phyloP scores from a whole-genome alignment of 495 filamentous ascomycete genomes.

The Talaromyces thailandensis region DNA sequence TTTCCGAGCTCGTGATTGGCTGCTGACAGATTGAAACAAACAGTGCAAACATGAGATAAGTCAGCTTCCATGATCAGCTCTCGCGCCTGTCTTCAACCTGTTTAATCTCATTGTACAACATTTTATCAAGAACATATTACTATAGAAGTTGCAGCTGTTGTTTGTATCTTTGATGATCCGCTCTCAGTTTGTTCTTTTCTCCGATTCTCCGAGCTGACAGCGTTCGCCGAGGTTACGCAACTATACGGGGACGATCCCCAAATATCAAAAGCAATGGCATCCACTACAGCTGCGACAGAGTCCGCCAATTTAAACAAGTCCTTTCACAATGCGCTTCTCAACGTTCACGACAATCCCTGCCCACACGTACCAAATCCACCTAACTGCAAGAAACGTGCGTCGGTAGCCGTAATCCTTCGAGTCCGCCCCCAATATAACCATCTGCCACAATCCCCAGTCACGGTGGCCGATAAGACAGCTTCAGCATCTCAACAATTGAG shows the following conservation, averaged over 20 bases:
- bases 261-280: neutral
- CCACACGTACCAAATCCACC: slow-evolving; percentile 56
- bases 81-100: neutral
- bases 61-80: neutral
- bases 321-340: slow-evolving; percentile 38
- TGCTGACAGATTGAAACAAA: neutral
- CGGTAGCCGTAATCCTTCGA: slow-evolving; percentile 63
- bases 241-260: neutral
- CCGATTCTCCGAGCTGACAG: neutral
- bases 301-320: slow-evolving; percentile 9
- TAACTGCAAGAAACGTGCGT: slow-evolving; percentile 55
- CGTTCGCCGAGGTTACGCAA: neutral
- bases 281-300: neutral
- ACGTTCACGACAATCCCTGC: slow-evolving; percentile 46
- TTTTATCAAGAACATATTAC: neutral
- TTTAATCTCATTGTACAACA: neutral
- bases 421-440: slow-evolving; percentile 53
- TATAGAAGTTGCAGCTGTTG: neutral
- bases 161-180: neutral
- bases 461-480: slow-evolving; percentile 18
- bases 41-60: neutral
- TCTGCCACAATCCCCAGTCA: slow-evolving; percentile 34
- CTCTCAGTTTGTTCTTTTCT: neutral
- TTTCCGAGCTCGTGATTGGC: neutral
- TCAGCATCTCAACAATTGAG: slow-evolving; percentile 37